A percentile compares a stretch with the other conserved stretches of the same genome.
Evolutionary conservation across 108 stramenopile genomes (phyloP).

Genomic region (Discostella stelligeroides): DNA sequence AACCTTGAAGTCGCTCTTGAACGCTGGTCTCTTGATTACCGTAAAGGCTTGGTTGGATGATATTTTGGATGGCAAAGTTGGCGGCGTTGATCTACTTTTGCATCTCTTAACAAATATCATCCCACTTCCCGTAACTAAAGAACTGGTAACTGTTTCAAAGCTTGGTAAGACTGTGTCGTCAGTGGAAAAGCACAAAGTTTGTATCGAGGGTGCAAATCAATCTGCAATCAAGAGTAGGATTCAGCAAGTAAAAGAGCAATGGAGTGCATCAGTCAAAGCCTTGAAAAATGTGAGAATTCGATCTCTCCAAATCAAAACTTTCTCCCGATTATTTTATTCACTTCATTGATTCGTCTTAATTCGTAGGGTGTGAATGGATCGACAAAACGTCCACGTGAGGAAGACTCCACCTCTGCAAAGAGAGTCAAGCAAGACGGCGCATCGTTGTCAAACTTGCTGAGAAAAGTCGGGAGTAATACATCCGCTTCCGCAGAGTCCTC

Average conservation of each 20-base stretch:
- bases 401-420: conserved; percentile 38
- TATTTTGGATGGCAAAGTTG: conserved; percentile 64
- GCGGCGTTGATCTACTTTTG: conserved; percentile 80
- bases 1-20: conserved; percentile 54
- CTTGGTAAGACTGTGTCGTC: conserved; percentile 81
- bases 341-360: not conserved
- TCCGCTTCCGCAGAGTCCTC: conserved; percentile 17
- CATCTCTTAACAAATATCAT: conserved; percentile 73
- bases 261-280: conserved; percentile 83
- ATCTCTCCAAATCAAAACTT: not conserved
- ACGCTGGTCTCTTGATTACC: conserved; percentile 60
- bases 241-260: conserved; percentile 64
- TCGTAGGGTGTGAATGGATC: conserved; percentile 27
- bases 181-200: conserved; percentile 77
- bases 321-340: not conserved
- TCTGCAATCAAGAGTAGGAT: conserved; percentile 68
- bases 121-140: conserved; percentile 81
- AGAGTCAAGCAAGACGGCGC: conserved; percentile 53
- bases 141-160: conserved; percentile 70
- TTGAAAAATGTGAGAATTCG: conserved; percentile 44
- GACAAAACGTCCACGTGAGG: conserved; percentile 31
- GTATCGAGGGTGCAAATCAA: conserved; percentile 73
- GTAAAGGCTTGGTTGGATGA: conserved; percentile 84
- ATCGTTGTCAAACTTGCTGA: conserved; percentile 66
- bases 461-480: conserved; percentile 56